Conservation (phyloP, 1,284 basidiomycete genomes). For the Austropuccinia psidii region DNA sequence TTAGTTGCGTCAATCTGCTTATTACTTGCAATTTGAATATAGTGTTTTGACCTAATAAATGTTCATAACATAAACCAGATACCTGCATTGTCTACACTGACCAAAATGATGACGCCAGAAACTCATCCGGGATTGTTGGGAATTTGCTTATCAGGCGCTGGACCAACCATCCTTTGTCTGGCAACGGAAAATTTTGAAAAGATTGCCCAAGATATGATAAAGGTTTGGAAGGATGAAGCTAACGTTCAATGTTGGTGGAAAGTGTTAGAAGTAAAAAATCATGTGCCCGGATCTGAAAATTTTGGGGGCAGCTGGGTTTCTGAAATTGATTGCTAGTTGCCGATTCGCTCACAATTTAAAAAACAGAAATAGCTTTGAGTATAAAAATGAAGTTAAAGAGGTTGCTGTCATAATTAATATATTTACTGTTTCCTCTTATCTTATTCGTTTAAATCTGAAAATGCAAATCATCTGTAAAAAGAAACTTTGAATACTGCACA, state of each 20-base stretch:
- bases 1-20: constrained; percentile 65
- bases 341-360: no score
- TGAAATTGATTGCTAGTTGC: no score
- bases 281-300: background rate
- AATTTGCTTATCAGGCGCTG: constrained; percentile 95
- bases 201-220: constrained; percentile 39
- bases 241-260: constrained; percentile 40
- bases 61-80: constrained; percentile 60
- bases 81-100: constrained; percentile 84
- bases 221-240: constrained; percentile 39
- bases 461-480: no score
- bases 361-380: no score
- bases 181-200: constrained; percentile 73
- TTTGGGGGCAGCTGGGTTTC: constrained; percentile 8
- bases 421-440: no score
- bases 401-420: no score
- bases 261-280: constrained; percentile 38
- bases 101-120: constrained; percentile 73
- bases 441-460: no score
- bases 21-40: background rate
- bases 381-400: no score
- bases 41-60: background rate
- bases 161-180: constrained; percentile 94
- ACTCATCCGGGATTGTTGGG: constrained; percentile 89
- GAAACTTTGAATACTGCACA: no score